phyloP scores from a whole-genome alignment of 768 basidiomycete genomes.

The Trametes maxima region DNA sequence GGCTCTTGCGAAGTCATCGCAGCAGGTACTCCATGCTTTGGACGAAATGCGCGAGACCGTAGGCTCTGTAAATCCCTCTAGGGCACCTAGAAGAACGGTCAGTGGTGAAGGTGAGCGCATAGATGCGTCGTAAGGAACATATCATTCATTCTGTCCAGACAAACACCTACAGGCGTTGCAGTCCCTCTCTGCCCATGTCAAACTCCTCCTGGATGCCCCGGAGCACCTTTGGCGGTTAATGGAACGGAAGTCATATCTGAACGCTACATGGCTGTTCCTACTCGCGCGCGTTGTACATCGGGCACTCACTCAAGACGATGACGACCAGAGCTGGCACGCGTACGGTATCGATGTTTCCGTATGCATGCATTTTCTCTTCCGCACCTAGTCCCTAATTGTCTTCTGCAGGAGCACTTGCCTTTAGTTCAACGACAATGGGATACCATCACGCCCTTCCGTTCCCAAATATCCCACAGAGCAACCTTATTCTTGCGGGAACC shows the following conservation, averaged over 20 bases:
- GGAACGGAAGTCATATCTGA: constrained; percentile 75
- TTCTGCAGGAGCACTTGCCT: constrained; percentile 76
- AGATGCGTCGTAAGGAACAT: background rate
- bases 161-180: constrained; percentile 69
- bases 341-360: constrained; percentile 69
- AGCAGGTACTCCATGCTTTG: constrained; percentile 62
- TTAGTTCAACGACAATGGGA: constrained; percentile 95
- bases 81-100: constrained; percentile 44
- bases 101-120: constrained; percentile 42
- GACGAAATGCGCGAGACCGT: constrained; percentile 63
- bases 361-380: constrained; percentile 26
- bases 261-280: constrained; percentile 87
- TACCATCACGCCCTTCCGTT: constrained; percentile 78
- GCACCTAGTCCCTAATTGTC: background rate
- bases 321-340: constrained; percentile 51
- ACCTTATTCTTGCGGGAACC: constrained; percentile 74
- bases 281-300: constrained; percentile 85
- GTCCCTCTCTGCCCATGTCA: constrained; percentile 83
- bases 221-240: constrained; percentile 90
- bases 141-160: constrained; percentile 44
- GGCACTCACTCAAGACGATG: constrained; percentile 63
- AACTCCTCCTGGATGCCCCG: constrained; percentile 88
- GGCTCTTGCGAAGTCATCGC: constrained; percentile 69
- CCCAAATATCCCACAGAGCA: constrained; percentile 89
- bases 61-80: constrained; percentile 47